Evolutionary conservation across 768 basidiomycete species (phyloP).

Genomic region (Boletus coccyginus): DNA sequence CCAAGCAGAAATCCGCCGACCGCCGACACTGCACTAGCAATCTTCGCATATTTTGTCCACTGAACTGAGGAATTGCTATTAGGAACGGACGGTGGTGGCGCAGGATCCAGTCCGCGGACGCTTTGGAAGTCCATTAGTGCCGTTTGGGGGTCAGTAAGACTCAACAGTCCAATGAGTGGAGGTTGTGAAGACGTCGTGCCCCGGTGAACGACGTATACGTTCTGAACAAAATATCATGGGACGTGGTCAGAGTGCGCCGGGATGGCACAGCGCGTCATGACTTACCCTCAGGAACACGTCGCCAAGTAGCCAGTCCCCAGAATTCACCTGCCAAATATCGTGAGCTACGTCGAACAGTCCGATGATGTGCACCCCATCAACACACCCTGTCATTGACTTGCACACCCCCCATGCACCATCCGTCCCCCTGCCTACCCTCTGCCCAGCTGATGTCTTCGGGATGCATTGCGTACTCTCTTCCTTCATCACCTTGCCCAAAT

Average conservation of each 20-base stretch:
- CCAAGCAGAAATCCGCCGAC: conserved; percentile 39
- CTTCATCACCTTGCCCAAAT: conserved; percentile 37
- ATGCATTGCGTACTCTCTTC: conserved; percentile 43
- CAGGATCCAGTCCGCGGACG: conserved; percentile 42
- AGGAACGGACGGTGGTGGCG: conserved; percentile 22
- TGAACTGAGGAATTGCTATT: conserved; percentile 2
- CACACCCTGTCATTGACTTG: conserved; percentile 51
- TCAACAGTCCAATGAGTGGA: conserved; percentile 46
- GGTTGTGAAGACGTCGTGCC: conserved; percentile 36
- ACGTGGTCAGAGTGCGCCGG: background rate
- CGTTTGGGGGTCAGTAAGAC: conserved; percentile 38
- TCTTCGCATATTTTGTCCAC: conserved; percentile 16
- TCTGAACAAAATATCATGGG: conserved; percentile 32
- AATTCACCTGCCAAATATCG: conserved; percentile 37
- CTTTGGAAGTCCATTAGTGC: conserved; percentile 40
- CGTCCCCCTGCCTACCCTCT: conserved; percentile 36
- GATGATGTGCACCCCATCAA: background rate
- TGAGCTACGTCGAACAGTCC: background rate
- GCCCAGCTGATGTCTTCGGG: conserved; percentile 54
- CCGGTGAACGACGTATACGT: conserved; percentile 53
- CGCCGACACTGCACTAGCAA: conserved; percentile 24
- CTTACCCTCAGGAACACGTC: conserved; percentile 54
- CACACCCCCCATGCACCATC: conserved; percentile 57
- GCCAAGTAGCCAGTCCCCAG: conserved; percentile 63
- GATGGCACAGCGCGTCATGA: background rate